A percentile compares a stretch with the other conserved stretches of the same genome.
Evolutionary conservation across 192 early-diverging fungal genomes (phyloP).

Genomic region (Entomortierella chlamydospora): DNA sequence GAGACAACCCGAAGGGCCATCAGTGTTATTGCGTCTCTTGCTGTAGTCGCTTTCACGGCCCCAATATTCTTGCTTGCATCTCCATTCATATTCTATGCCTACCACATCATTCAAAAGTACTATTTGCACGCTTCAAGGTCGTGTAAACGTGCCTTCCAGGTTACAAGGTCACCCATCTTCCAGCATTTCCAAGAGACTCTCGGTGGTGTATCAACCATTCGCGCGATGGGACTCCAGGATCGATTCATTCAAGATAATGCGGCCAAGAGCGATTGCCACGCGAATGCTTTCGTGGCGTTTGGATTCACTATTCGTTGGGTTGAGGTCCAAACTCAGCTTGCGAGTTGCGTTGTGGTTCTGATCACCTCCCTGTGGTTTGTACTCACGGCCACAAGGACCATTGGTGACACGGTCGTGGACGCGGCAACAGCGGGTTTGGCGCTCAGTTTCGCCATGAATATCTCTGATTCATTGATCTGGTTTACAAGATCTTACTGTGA

Average conservation of each 20-base stretch:
- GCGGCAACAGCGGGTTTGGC: constrained; percentile 77
- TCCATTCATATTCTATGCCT: constrained; percentile 27
- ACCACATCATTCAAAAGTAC: constrained; percentile 48
- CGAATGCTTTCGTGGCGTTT: constrained; percentile 20
- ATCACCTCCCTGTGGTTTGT: constrained; percentile 36
- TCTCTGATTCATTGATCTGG: constrained; percentile 86
- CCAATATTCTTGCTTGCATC: constrained; percentile 18
- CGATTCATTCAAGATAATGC: constrained; percentile 71
- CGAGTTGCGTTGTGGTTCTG: constrained; percentile 41
- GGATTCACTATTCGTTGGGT: constrained; percentile 24
- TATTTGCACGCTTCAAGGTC: constrained; percentile 73
- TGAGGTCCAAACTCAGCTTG: constrained; percentile 15
- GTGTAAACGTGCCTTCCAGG: constrained; percentile 75
- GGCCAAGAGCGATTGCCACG: background rate
- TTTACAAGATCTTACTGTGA: constrained; percentile 85
- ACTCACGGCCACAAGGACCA: constrained; percentile 59
- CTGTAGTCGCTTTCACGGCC: constrained; percentile 2
- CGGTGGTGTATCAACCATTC: constrained; percentile 63
- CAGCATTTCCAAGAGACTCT: constrained; percentile 67
- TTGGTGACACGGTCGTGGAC: constrained; percentile 49
- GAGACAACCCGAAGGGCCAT: constrained; percentile 20
- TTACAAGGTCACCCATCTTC: constrained; percentile 76
- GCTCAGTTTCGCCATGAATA: constrained; percentile 73
- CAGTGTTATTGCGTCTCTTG: constrained; percentile 23
- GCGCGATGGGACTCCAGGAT: constrained; percentile 49